Evolutionary conservation across 139 green algal species (phyloP).

Genomic region (Ostreobium quekettii): DNA sequence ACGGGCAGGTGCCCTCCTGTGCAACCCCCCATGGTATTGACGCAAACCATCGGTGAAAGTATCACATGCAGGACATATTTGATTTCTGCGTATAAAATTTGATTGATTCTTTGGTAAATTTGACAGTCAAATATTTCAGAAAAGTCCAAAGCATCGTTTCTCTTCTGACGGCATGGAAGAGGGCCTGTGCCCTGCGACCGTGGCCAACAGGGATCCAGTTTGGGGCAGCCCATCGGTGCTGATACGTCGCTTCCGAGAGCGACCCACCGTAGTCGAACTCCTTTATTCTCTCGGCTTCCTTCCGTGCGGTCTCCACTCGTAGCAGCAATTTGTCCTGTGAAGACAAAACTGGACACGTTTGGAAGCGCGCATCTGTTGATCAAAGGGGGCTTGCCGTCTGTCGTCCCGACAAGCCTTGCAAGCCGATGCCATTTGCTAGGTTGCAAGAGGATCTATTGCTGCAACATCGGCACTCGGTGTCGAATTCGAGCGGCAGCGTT

Average conservation of each 20-base stretch:
- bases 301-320: conserved; percentile 64
- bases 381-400: not conserved
- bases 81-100: not conserved
- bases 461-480: not conserved
- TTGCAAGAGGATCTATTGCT: not conserved
- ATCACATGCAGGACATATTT: not conserved
- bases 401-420: too few relatives aligned
- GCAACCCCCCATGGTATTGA: too few relatives aligned
- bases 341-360: not conserved
- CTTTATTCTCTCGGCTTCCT: conserved; percentile 48
- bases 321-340: conserved; percentile 56
- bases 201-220: too few relatives aligned
- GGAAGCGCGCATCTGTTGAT: conserved; percentile 6
- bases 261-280: conserved; percentile 84
- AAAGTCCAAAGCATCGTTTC: too few relatives aligned
- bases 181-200: too few relatives aligned
- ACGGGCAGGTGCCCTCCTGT: too few relatives aligned
- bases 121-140: not conserved
- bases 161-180: too few relatives aligned
- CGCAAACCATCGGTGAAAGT: too few relatives aligned
- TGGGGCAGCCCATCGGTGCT: too few relatives aligned
- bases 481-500: conserved; percentile 11
- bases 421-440: too few relatives aligned
- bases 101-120: not conserved
- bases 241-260: not conserved